A percentile compares a stretch with the other conserved stretches of the same genome.
phyloP scores from a whole-genome alignment of 2,329 filamentous ascomycete genomes.

The Furcasterigmium sp. region DNA sequence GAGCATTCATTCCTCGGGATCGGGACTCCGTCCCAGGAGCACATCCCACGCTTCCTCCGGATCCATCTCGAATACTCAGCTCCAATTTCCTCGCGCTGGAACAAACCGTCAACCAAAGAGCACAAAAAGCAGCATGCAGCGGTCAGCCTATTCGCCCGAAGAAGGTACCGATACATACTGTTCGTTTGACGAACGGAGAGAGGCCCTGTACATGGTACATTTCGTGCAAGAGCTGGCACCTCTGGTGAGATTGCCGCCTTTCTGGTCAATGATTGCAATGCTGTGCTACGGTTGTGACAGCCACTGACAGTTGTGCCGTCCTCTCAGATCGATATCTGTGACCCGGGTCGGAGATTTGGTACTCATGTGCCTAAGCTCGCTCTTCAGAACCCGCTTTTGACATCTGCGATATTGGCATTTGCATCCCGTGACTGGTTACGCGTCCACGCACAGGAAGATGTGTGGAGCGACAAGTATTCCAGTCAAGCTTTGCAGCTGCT shows the following conservation, averaged over 20 bases:
- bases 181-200: background rate
- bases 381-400: conserved; percentile 28
- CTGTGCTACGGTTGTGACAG: background rate
- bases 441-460: conserved; percentile 10
- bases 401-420: conserved; percentile 17
- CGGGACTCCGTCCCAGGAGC: background rate
- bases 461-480: conserved; percentile 31
- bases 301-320: background rate
- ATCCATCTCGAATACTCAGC: background rate
- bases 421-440: conserved; percentile 15
- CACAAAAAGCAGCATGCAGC: background rate
- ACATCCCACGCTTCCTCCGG: background rate
- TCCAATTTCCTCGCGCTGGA: background rate
- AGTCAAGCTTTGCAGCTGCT: conserved; percentile 32
- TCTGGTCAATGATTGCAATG: too few species aligned
- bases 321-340: conserved; percentile 32
- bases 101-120: background rate
- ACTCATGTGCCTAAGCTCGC: conserved; percentile 34
- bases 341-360: conserved; percentile 31
- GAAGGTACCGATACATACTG: background rate
- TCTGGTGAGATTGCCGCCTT: background rate
- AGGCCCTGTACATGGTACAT: background rate
- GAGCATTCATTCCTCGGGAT: background rate
- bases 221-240: background rate
- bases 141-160: background rate